A percentile compares a stretch with the other conserved stretches of the same genome.
Evolutionary conservation across 1,139 yeast species (phyloP).

Genomic region (Candida labiduridarum): DNA sequence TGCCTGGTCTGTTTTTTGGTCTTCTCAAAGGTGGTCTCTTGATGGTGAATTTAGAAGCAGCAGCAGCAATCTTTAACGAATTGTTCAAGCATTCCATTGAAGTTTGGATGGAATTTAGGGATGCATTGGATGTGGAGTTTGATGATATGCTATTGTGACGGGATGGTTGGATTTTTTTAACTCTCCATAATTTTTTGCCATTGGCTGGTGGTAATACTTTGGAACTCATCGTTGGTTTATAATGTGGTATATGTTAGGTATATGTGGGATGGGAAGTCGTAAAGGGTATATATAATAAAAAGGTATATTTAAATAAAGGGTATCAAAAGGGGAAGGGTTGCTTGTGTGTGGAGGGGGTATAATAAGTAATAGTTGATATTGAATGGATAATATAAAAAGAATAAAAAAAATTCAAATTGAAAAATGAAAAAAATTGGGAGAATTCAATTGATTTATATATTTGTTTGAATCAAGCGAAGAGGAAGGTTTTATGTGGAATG

Average conservation of each 20-base stretch:
- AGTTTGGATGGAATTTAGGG: constrained; percentile 13
- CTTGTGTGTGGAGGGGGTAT: not conserved
- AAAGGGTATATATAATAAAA: constrained; percentile 2
- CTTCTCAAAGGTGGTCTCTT: constrained; percentile 52
- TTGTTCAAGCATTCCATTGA: constrained; percentile 46
- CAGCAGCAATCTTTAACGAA: constrained; percentile 46
- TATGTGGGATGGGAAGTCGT: not conserved
- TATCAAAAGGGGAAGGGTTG: constrained; percentile 1
- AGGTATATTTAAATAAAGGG: constrained; percentile 1
- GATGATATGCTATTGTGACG: constrained; percentile 13
- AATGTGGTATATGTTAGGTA: not conserved
- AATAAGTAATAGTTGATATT: not conserved
- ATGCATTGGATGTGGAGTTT: constrained; percentile 10
- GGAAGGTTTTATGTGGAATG: not conserved
- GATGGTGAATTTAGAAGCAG: constrained; percentile 29
- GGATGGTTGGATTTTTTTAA: constrained; percentile 32
- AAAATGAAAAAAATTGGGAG: not conserved
- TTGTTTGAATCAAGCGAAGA: not conserved
- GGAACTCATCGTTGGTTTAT: constrained; percentile 2
- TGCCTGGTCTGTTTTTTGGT: constrained; percentile 55
- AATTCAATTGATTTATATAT: constrained; percentile 3
- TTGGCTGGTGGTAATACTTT: constrained; percentile 44
- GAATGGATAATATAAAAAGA: not conserved
- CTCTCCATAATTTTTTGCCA: constrained; percentile 53
- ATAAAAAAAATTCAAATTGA: not conserved